Conservation (phyloP, 306 rosid species). For the Adenanthera pavonina region DNA sequence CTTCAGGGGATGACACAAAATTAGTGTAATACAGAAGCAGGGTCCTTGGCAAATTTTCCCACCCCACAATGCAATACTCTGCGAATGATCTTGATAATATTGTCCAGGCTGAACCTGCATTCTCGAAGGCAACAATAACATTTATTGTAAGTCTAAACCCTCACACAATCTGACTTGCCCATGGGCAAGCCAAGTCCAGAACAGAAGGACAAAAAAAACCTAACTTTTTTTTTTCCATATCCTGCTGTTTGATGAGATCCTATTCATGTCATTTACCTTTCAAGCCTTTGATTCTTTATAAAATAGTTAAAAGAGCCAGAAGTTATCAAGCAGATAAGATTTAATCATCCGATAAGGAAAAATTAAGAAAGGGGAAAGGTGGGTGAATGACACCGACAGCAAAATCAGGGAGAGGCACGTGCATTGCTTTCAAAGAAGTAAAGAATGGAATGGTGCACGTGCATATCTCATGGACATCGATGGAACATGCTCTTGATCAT, state of each 20-base stretch:
- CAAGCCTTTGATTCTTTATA: not conserved
- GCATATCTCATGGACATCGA: not conserved
- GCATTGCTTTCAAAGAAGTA: not conserved
- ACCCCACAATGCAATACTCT: slow-evolving; percentile 71
- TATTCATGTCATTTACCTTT: not conserved
- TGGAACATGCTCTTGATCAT: not conserved
- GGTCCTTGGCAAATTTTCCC: slow-evolving; percentile 94
- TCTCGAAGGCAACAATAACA: not conserved
- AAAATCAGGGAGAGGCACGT: slow-evolving; percentile 1
- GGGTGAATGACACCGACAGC: not conserved
- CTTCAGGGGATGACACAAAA: slow-evolving; percentile 91
- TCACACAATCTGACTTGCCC: not conserved
- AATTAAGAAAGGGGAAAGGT: not conserved
- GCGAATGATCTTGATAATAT: slow-evolving; percentile 75
- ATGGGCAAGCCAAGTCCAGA: not conserved
- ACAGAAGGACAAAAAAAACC: not conserved
- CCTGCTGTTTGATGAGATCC: not conserved
- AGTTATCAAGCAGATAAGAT: not conserved
- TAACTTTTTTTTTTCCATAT: not conserved
- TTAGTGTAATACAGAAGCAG: slow-evolving; percentile 88
- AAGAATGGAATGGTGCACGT: not conserved
- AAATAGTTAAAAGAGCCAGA: not conserved
- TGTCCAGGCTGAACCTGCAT: slow-evolving; percentile 76
- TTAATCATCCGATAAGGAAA: not conserved
- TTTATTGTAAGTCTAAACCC: not conserved